Conservation (phyloP, 768 basidiomycete genomes). For the Terana coerulea region DNA sequence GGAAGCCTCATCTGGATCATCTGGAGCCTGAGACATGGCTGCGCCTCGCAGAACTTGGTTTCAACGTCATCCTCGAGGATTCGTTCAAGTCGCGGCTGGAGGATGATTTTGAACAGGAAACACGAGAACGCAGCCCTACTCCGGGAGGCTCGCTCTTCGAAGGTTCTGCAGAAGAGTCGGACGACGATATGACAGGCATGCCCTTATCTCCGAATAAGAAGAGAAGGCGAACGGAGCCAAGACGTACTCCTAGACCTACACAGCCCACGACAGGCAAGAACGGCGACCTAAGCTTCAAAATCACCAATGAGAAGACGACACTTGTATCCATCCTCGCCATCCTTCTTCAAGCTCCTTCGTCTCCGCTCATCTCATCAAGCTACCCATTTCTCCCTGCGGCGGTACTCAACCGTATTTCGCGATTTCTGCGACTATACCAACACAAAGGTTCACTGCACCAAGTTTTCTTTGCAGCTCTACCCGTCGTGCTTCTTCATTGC, state of each 20-base stretch:
- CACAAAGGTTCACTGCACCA: slow-evolving; percentile 76
- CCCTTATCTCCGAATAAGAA: background rate
- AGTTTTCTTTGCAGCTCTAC: slow-evolving; percentile 67
- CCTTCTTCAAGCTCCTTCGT: slow-evolving; percentile 52
- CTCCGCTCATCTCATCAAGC: slow-evolving; percentile 50
- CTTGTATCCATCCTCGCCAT: slow-evolving; percentile 60
- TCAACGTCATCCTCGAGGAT: slow-evolving; percentile 75
- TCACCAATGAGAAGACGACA: slow-evolving; percentile 63
- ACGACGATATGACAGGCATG: background rate
- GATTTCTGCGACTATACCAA: slow-evolving; percentile 65
- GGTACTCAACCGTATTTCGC: slow-evolving; percentile 55
- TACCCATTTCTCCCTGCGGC: slow-evolving; percentile 39
- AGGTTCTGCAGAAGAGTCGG: slow-evolving; percentile 11
- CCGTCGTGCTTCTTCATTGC: slow-evolving; percentile 68
- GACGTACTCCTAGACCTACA: background rate
- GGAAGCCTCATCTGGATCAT: slow-evolving; percentile 76
- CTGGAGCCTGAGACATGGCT: slow-evolving; percentile 66
- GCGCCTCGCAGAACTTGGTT: slow-evolving; percentile 60
- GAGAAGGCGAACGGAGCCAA: background rate
- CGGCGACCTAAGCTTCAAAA: slow-evolving; percentile 29
- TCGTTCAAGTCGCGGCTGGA: slow-evolving; percentile 33
- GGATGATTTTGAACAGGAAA: slow-evolving; percentile 29
- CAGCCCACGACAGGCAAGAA: slow-evolving; percentile 19
- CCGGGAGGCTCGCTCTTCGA: slow-evolving; percentile 27
- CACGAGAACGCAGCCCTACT: slow-evolving; percentile 20